Conservation (phyloP, 2,329 filamentous ascomycete genomes). For the Remersonia thermophila region DNA sequence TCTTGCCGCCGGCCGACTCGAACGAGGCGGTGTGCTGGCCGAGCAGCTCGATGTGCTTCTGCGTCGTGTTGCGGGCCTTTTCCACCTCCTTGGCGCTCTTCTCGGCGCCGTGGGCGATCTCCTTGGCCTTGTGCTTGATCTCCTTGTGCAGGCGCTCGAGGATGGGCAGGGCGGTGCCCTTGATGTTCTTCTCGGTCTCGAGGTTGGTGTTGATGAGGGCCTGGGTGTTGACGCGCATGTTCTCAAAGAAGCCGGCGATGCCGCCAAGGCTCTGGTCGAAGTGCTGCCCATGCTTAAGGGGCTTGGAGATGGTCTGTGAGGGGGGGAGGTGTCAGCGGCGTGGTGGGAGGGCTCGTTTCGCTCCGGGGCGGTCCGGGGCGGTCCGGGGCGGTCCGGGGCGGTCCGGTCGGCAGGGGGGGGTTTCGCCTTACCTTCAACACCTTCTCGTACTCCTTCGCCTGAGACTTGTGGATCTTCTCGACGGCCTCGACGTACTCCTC, state of each 20-base stretch:
- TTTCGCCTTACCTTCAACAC: constrained; percentile 61
- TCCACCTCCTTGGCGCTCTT: constrained; percentile 86
- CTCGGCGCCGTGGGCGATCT: constrained; percentile 65
- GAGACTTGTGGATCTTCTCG: constrained; percentile 72
- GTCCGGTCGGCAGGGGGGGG: no score
- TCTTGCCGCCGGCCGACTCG: constrained; percentile 60
- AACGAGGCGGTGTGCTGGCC: constrained; percentile 73
- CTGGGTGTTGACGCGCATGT: constrained; percentile 85
- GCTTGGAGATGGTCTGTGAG: constrained; percentile 63
- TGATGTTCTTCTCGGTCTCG: constrained; percentile 85
- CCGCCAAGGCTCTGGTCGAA: constrained; percentile 87
- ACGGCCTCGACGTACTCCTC: constrained; percentile 80
- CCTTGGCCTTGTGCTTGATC: constrained; percentile 93
- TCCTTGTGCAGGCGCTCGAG: constrained; percentile 87
- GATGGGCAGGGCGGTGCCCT: constrained; percentile 72
- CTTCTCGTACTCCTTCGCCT: constrained; percentile 92
- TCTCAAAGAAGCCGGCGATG: constrained; percentile 83
- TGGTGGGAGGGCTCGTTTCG: no score
- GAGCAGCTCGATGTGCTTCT: constrained; percentile 92
- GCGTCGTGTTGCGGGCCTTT: constrained; percentile 71
- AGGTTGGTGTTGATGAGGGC: constrained; percentile 77
- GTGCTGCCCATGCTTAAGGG: constrained; percentile 80
- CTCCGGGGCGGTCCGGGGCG: no score
- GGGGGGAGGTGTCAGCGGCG: no score
- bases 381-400: no score